These are phyloP conservation scores for Gloeostereum incarnatum DNA, from an alignment of 768 basidiomycete genomes.

Conservation along the genomic window DNA sequence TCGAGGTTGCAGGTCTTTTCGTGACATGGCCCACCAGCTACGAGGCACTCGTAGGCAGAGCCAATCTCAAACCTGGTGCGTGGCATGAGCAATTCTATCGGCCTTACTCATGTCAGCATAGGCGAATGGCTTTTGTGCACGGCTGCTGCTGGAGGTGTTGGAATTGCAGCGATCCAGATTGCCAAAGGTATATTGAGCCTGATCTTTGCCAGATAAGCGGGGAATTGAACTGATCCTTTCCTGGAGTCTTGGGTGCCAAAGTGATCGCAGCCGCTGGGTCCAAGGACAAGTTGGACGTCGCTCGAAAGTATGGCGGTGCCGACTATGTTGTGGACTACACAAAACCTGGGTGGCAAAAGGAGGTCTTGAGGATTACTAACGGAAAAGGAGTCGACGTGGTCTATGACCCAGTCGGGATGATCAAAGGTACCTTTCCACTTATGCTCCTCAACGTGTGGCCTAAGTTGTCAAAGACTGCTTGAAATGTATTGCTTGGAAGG, in stretches of 20 bases:
- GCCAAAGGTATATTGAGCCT: conserved; percentile 59
- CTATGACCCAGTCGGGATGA: conserved; percentile 80
- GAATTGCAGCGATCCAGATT: conserved; percentile 85
- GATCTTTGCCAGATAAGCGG: background rate
- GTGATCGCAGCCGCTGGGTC: conserved; percentile 93
- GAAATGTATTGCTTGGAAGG: conserved; percentile 94
- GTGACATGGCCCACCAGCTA: conserved; percentile 95
- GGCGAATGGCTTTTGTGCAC: conserved; percentile 92
- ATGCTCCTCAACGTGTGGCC: background rate
- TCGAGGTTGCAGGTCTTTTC: conserved; percentile 45
- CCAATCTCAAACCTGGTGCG: conserved; percentile 66
- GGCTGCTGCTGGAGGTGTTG: conserved; percentile 95
- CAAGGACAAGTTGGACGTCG: conserved; percentile 69
- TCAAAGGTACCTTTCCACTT: conserved; percentile 37
- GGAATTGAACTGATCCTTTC: background rate
- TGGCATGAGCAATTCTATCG: background rate
- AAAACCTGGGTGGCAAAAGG: conserved; percentile 77
- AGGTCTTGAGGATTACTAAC: conserved; percentile 73
- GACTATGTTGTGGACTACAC: conserved; percentile 80
- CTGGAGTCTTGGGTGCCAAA: conserved; percentile 73
- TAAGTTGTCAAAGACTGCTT: conserved; percentile 47
- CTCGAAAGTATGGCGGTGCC: conserved; percentile 68
- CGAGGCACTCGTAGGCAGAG: conserved; percentile 82
- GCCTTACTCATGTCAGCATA: conserved; percentile 15
- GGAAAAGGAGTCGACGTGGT: conserved; percentile 84